Conservation (phyloP, 2,329 filamentous ascomycete species). For the Cladosporium velox region DNA sequence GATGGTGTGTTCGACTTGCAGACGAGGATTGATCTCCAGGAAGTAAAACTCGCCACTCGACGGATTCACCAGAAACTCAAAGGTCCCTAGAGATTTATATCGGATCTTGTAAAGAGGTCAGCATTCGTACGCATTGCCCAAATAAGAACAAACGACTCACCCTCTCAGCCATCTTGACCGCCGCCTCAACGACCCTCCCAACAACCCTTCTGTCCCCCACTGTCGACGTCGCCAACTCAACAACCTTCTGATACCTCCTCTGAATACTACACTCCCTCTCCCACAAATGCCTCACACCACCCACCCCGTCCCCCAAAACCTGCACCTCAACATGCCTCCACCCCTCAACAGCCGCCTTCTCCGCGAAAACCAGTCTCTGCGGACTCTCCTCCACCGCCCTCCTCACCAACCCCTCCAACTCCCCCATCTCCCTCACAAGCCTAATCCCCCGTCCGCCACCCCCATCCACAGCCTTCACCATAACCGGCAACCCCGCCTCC, state of each 20-base stretch:
- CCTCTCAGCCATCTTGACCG: constrained; percentile 53
- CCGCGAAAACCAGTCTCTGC: constrained; percentile 58
- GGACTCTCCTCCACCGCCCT: constrained; percentile 61
- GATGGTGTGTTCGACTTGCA: constrained; percentile 65
- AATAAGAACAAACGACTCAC: constrained; percentile 34
- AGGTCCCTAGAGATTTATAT: constrained; percentile 63
- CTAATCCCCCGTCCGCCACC: constrained; percentile 64
- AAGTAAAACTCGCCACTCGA: constrained; percentile 56
- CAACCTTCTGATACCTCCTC: constrained; percentile 61
- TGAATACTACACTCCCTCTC: constrained; percentile 64
- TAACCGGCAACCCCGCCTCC: constrained; percentile 55
- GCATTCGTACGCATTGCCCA: neutral
- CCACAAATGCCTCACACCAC: constrained; percentile 57
- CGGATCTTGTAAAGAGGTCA: constrained; percentile 42
- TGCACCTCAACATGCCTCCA: constrained; percentile 65
- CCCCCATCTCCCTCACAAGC: constrained; percentile 48
- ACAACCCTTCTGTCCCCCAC: constrained; percentile 51
- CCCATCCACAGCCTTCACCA: constrained; percentile 67
- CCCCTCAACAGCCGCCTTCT: constrained; percentile 63
- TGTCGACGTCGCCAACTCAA: constrained; percentile 60
- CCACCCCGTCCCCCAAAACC: constrained; percentile 58
- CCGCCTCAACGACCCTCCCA: constrained; percentile 54
- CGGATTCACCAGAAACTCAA: constrained; percentile 63
- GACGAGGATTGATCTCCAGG: constrained; percentile 61
- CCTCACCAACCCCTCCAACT: constrained; percentile 50